Percentiles rank a stretch among this genome's conserved stretches.
phyloP scores from a whole-genome alignment of 768 basidiomycete genomes.

The Lactifluus echinatus region DNA sequence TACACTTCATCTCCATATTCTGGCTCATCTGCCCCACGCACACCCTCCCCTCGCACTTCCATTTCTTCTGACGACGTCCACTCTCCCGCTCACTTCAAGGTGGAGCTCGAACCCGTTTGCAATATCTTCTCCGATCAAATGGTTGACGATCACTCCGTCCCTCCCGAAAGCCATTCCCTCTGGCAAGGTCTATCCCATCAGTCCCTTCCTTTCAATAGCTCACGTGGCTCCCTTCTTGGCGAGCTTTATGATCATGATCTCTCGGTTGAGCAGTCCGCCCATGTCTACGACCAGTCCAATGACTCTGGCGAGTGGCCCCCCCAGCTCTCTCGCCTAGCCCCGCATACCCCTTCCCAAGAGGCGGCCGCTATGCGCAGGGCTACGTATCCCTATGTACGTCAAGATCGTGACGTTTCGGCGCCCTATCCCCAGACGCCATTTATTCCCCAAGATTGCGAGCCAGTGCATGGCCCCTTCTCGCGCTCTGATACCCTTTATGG shows the following conservation, averaged over 20 bases:
- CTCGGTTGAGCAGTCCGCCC: slow-evolving; percentile 27
- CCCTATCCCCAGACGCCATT: slow-evolving; percentile 37
- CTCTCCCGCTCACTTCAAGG: slow-evolving; percentile 32
- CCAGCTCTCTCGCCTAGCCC: slow-evolving; percentile 21
- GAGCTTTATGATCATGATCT: slow-evolving; percentile 63
- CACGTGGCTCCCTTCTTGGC: slow-evolving; percentile 51
- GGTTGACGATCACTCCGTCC: slow-evolving; percentile 34
- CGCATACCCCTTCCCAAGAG: slow-evolving; percentile 32
- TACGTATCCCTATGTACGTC: slow-evolving; percentile 69
- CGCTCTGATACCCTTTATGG: slow-evolving; percentile 33
- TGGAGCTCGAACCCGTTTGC: slow-evolving; percentile 39
- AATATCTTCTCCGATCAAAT: slow-evolving; percentile 44
- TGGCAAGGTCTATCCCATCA: slow-evolving; percentile 30
- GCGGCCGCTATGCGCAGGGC: slow-evolving; percentile 49
- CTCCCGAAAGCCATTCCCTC: slow-evolving; percentile 32
- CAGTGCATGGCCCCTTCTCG: slow-evolving; percentile 26
- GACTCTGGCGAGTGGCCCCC: slow-evolving; percentile 20
- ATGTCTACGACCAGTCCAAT: slow-evolving; percentile 22
- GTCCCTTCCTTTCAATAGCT: slow-evolving; percentile 29
- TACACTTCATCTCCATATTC: slow-evolving; percentile 51
- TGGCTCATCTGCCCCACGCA: slow-evolving; percentile 62
- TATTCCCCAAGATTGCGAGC: slow-evolving; percentile 36
- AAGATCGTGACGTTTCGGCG: slow-evolving; percentile 47
- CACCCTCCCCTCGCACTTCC: slow-evolving; percentile 52
- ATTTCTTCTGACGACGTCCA: slow-evolving; percentile 25